A percentile compares a stretch with the other conserved stretches of the same genome.
These are phyloP conservation scores for Pythium coloratum DNA, from an alignment of 352 stramenopile species.

Conservation along the genomic window DNA sequence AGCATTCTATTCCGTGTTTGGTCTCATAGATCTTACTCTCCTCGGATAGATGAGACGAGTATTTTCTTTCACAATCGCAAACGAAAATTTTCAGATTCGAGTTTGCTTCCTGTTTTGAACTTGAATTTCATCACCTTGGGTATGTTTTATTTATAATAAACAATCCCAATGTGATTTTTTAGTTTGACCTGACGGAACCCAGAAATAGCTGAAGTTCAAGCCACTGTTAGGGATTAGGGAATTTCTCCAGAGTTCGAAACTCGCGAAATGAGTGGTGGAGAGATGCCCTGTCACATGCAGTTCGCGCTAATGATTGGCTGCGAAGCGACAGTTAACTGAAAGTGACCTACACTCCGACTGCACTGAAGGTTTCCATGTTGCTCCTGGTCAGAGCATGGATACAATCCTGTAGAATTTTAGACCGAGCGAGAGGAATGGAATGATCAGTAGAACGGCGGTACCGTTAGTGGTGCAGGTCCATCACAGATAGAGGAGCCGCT, in stretches of 20 bases:
- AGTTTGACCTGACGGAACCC: slow-evolving; percentile 13
- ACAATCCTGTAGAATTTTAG: background rate
- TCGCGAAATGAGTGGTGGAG: slow-evolving; percentile 23
- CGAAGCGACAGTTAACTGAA: slow-evolving; percentile 11
- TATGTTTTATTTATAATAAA: background rate
- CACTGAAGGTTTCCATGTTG: too few species aligned
- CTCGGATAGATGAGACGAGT: slow-evolving; percentile 6
- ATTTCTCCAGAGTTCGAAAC: slow-evolving; percentile 2
- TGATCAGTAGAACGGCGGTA: background rate
- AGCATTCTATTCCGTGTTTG: slow-evolving; percentile 9
- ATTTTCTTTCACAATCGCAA: background rate
- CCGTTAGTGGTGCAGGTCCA: background rate
- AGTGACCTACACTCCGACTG: background rate
- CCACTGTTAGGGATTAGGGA: slow-evolving; percentile 5
- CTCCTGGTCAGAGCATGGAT: background rate
- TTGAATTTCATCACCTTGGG: background rate
- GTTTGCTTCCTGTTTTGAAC: background rate
- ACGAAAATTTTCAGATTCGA: background rate
- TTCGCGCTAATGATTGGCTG: slow-evolving; percentile 22
- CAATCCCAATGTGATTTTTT: slow-evolving; percentile 3
- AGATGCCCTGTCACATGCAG: slow-evolving; percentile 32
- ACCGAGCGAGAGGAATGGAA: background rate
- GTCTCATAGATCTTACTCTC: background rate
- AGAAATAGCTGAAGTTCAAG: slow-evolving; percentile 28
- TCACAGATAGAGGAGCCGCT: background rate